Conservation (phyloP, 768 basidiomycete species). For the Ramaria rubella region DNA sequence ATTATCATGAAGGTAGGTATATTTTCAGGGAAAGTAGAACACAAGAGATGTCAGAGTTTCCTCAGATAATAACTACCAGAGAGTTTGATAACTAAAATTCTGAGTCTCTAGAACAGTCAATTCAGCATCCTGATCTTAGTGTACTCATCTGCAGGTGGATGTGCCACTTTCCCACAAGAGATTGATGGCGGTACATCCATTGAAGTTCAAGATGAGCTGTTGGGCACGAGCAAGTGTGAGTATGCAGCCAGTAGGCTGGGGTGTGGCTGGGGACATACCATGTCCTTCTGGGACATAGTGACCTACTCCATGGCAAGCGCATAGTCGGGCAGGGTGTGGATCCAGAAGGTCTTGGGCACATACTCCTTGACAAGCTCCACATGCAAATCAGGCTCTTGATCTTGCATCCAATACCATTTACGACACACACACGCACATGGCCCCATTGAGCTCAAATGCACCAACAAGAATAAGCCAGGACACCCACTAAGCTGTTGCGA, state of each 20-base stretch:
- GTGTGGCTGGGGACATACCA: conserved; percentile 38
- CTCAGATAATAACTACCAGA: too few relatives aligned
- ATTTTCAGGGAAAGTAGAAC: too few relatives aligned
- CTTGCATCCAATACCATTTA: conserved; percentile 99
- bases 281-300: conserved; percentile 96
- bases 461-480: too few relatives aligned
- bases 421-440: too few relatives aligned
- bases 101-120: conserved; percentile 92
- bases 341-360: conserved; percentile 92
- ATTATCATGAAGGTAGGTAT: too few relatives aligned
- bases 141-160: conserved; percentile 94
- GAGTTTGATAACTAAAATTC: too few relatives aligned
- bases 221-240: too few relatives aligned
- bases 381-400: conserved; percentile 94
- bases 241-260: neutral
- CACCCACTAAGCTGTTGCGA: too few relatives aligned
- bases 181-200: conserved; percentile 94
- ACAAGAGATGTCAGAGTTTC: too few relatives aligned
- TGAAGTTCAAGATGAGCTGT: conserved; percentile 93
- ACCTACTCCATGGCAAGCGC: conserved; percentile 97
- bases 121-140: conserved; percentile 95
- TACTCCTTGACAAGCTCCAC: conserved; percentile 95
- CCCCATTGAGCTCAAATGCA: too few relatives aligned
- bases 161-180: conserved; percentile 87
- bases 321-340: conserved; percentile 86